Base-by-base conservation (phyloP, 257 asterid genomes). In the Gentiana macrophylla region DNA sequence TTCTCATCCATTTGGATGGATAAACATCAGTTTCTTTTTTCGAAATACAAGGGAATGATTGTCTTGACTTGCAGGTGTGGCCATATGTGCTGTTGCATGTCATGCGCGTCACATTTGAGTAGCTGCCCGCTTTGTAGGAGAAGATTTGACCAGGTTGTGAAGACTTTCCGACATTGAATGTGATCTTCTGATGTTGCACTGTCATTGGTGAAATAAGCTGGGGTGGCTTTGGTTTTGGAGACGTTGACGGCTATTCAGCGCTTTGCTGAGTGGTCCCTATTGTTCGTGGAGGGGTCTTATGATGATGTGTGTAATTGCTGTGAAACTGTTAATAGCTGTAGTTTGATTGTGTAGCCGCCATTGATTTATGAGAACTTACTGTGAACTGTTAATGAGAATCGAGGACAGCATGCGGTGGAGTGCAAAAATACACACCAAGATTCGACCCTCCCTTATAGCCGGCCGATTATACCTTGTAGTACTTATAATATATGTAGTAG, bases 61-160 rank as follows among this genome's bases (percentile, higher is more conserved):
- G 70, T 68, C 67, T 62, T 47, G 41, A 46, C 62, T 72, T 68
- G 73, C 89, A 92, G 99, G 88, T 92, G 97, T 52, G 99, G 99
- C 50, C 99, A 88, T 74, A 85, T 92, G 97, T 92, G 99, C 86
- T 88, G 99, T 56, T 92, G 99, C 71, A 71, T 74, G 84, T 38
- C 72, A 13, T 88, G 97, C 71, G 79, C 95, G 43, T 83, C 94
- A 12, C 99, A 88, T 77, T 70, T 88, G 85, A 79, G 94, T 13
- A 77, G 52, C 72, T 92, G 99, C 63, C 99, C 99, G 2, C 85
- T 92, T 24, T 92, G 99, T 70, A 84, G 95, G 65, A 77, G 94
- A 70, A 66, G 81, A 73, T 70, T 85, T 53, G 95, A 88, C 45
- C 90, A 72, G 79, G 93, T 64, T 5, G 94, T 92, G 53, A 85